Percentiles rank a stretch among this genome's conserved stretches.
Evolutionary conservation across 169 alveolate genomes (phyloP).

Genomic region (Cyclospora cayetanensis): DNA sequence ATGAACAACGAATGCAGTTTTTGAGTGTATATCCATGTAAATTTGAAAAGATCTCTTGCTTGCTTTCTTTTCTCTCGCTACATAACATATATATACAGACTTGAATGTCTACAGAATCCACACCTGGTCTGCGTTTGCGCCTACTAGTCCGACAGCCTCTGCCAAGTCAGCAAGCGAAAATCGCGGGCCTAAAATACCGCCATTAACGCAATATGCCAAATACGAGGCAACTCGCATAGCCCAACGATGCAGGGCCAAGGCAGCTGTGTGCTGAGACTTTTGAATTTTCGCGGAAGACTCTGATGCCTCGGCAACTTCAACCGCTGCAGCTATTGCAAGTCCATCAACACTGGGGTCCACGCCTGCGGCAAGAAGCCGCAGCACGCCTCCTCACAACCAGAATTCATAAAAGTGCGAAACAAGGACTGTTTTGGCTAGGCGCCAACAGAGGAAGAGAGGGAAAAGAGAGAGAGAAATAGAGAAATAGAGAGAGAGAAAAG

Average conservation of each 20-base stretch:
- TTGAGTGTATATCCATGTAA: not conserved
- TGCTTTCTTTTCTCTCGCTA: not conserved
- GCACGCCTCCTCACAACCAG: too few relatives aligned
- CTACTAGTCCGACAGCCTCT: constrained; percentile 37
- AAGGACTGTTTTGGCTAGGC: not conserved
- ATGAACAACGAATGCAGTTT: not conserved
- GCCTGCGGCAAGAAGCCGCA: too few relatives aligned
- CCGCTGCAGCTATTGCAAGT: too few relatives aligned
- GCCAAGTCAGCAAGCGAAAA: constrained; percentile 7
- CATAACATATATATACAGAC: not conserved
- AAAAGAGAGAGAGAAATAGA: not conserved
- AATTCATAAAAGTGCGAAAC: not conserved
- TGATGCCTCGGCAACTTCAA: not conserved
- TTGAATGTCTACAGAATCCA: not conserved
- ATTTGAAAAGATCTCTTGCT: not conserved
- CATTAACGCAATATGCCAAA: not conserved
- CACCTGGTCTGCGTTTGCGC: not conserved
- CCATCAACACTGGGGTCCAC: too few relatives aligned
- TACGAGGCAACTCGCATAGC: constrained; percentile 2
- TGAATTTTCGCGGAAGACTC: not conserved
- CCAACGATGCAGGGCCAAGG: constrained; percentile 31
- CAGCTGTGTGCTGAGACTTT: not conserved
- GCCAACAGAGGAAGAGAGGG: not conserved
- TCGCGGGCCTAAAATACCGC: not conserved
- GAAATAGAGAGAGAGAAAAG: not conserved